These are phyloP conservation scores for Zygoascus biomembranicola DNA, from an alignment of 805 yeast genomes.

Conservation along the genomic window DNA sequence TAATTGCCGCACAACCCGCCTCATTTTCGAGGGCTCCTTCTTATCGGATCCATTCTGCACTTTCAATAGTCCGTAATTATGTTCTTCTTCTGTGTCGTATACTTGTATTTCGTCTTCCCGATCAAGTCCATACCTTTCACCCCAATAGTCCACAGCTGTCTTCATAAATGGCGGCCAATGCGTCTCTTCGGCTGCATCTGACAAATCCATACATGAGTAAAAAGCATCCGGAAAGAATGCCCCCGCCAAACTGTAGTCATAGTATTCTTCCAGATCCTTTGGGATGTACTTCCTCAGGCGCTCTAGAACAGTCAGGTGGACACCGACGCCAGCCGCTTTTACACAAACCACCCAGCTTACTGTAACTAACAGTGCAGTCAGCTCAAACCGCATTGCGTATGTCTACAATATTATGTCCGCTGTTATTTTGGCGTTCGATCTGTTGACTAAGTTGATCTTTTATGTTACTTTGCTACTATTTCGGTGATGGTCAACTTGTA, in stretches of 20 bases:
- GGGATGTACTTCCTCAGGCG: slow-evolving; percentile 9
- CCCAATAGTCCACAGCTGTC: slow-evolving; percentile 38
- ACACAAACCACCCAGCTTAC: neutral
- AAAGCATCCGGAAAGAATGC: slow-evolving; percentile 65
- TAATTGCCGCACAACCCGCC: neutral
- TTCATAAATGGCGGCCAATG: slow-evolving; percentile 66
- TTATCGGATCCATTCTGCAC: neutral
- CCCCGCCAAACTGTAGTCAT: slow-evolving; percentile 37
- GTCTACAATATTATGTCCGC: neutral
- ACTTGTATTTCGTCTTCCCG: neutral
- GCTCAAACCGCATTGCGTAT: neutral
- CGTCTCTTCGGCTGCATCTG: slow-evolving; percentile 49
- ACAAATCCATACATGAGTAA: slow-evolving; percentile 47
- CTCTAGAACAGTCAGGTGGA: slow-evolving; percentile 13
- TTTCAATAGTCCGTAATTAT: neutral
- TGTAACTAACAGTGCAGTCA: neutral
- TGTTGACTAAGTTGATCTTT: neutral
- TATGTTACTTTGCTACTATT: neutral
- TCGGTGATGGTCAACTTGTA: neutral
- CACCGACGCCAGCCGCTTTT: slow-evolving; percentile 5
- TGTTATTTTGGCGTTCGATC: neutral
- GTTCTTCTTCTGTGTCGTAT: neutral
- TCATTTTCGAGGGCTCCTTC: neutral
- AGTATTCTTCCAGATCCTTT: slow-evolving; percentile 5
- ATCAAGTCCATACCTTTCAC: slow-evolving; percentile 22